phyloP scores from a whole-genome alignment of 2,329 filamentous ascomycete genomes.

The Colletotrichum karsti region DNA sequence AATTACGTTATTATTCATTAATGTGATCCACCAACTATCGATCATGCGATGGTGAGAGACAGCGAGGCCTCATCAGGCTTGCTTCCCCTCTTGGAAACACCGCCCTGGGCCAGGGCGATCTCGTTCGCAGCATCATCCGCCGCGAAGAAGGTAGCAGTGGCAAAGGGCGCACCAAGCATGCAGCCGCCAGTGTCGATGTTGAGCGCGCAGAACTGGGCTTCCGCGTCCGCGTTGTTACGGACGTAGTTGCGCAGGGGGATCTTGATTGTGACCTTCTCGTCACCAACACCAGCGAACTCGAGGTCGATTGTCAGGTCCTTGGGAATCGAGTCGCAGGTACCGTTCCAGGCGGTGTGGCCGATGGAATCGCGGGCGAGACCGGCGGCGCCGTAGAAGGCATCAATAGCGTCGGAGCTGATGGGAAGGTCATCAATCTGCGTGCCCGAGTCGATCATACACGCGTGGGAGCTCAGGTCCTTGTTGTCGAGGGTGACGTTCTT shows the following conservation, averaged over 20 bases:
- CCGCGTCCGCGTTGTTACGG: slow-evolving; percentile 16
- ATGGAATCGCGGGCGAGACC: background rate
- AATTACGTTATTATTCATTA: background rate
- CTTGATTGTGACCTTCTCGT: slow-evolving; percentile 9
- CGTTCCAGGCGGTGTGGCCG: slow-evolving; percentile 1
- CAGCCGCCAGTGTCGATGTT: slow-evolving; percentile 14
- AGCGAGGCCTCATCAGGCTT: background rate
- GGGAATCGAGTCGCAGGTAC: slow-evolving; percentile 14
- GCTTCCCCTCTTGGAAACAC: background rate
- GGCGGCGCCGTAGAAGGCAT: background rate
- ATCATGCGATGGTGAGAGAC: background rate
- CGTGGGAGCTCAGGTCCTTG: background rate
- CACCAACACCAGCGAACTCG: slow-evolving; percentile 14
- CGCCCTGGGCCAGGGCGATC: slow-evolving; percentile 15
- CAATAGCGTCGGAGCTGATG: background rate
- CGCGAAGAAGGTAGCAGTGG: slow-evolving; percentile 12
- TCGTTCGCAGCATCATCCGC: slow-evolving; percentile 10
- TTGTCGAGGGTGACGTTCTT: slow-evolving; percentile 11
- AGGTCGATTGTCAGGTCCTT: slow-evolving; percentile 13
- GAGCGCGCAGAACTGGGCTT: background rate
- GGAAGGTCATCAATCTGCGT: slow-evolving; percentile 14
- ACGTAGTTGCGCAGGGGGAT: slow-evolving; percentile 22
- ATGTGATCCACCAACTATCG: too few relatives aligned
- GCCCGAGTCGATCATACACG: slow-evolving; percentile 11
- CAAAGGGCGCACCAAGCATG: slow-evolving; percentile 17